Evolutionary conservation across 306 rosid genomes (phyloP).

Genomic region (Macrotyloma uniflorum): DNA sequence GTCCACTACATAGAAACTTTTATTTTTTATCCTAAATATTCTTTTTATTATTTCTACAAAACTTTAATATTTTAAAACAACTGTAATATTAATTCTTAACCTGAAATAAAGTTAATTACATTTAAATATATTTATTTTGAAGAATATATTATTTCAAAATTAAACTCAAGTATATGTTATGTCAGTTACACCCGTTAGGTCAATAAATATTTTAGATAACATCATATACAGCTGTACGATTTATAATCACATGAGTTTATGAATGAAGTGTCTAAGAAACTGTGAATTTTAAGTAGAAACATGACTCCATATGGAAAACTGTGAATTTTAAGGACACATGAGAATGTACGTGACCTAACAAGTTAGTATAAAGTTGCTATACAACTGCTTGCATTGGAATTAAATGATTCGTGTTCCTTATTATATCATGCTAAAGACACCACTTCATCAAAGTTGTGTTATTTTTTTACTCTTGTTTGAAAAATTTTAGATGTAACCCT

Average conservation of each 20-base stretch:
- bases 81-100: too few species aligned
- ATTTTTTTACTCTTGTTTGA: background rate
- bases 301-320: background rate
- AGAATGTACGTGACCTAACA: slow-evolving; percentile 25
- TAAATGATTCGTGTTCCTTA: slow-evolving; percentile 20
- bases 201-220: background rate
- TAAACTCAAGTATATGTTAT: too few species aligned
- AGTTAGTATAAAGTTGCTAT: background rate
- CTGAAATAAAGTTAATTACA: too few species aligned
- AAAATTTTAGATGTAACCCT: background rate
- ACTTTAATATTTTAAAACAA: too few species aligned
- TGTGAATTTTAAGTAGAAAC: slow-evolving; percentile 23
- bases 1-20: too few species aligned
- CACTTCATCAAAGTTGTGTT: background rate
- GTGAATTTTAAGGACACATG: slow-evolving; percentile 24
- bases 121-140: too few species aligned
- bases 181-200: too few species aligned
- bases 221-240: background rate
- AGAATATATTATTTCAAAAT: too few species aligned
- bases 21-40: too few species aligned
- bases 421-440: background rate
- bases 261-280: too few species aligned
- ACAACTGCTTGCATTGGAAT: slow-evolving; percentile 12
- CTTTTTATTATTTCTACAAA: too few species aligned
- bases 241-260: background rate